phyloP scores from a whole-genome alignment of 129 eudicot species.

The Erigeron canadensis region DNA sequence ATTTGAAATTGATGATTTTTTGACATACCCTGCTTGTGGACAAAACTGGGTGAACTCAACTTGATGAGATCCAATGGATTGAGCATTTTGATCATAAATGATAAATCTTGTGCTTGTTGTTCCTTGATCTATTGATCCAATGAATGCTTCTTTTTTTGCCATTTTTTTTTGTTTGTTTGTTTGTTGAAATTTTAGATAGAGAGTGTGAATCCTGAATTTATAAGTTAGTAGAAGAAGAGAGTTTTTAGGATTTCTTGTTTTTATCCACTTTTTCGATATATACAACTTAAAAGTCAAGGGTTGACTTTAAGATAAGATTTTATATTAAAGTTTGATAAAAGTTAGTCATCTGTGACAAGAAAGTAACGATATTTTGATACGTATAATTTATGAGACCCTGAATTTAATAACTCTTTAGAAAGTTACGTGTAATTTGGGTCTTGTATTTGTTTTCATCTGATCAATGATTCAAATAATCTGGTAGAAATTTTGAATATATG shows the following conservation, averaged over 20 bases:
- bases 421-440: no score
- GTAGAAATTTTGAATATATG: no score
- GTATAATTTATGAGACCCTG: not conserved
- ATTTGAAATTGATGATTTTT: not conserved
- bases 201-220: constrained; percentile 7
- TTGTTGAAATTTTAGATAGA: not conserved
- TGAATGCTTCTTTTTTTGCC: constrained; percentile 51
- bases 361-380: not conserved
- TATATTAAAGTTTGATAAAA: not conserved
- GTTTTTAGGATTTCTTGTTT: constrained; percentile 16
- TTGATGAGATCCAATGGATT: constrained; percentile 84
- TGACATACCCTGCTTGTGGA: constrained; percentile 83
- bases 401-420: no score
- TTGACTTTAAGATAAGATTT: constrained; percentile 35
- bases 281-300: not conserved
- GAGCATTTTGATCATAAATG: constrained; percentile 65
- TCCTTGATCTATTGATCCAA: constrained; percentile 96
- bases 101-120: constrained; percentile 97
- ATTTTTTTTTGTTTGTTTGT: constrained; percentile 39
- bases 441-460: no score
- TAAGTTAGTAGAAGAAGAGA: constrained; percentile 15
- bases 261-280: not conserved
- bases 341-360: not conserved
- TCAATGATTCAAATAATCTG: no score
- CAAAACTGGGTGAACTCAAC: constrained; percentile 91